A percentile compares a stretch with the other conserved stretches of the same genome.
These are phyloP conservation scores for Colletotrichum sp. DNA, from an alignment of 2,329 filamentous ascomycete genomes.

Conservation along the genomic window DNA sequence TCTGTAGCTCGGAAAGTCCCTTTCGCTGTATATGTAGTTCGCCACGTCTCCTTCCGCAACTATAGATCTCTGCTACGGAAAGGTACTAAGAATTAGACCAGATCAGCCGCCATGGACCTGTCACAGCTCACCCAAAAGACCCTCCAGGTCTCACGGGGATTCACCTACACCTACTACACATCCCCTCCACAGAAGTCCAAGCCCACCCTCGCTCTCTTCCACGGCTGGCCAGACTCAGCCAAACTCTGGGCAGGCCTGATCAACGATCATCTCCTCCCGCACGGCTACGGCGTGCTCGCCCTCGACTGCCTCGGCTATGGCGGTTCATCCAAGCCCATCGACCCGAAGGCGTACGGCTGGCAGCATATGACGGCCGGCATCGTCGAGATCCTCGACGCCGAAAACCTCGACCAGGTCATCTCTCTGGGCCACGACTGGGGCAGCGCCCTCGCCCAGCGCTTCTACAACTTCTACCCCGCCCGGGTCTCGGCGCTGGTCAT, in stretches of 20 bases:
- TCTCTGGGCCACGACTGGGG: conserved; percentile 58
- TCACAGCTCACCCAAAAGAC: conserved; percentile 32
- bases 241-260: conserved; percentile 48
- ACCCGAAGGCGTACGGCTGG: conserved; percentile 38
- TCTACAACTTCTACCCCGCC: conserved; percentile 45
- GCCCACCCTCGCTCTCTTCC: conserved; percentile 44
- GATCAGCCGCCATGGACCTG: conserved; percentile 13
- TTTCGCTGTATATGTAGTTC: background rate
- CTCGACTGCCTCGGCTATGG: conserved; percentile 44
- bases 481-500: conserved; percentile 45
- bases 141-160: conserved; percentile 30
- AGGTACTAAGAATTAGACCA: background rate
- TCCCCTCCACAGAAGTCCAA: conserved; percentile 27
- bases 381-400: conserved; percentile 42
- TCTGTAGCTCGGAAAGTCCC: background rate
- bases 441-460: conserved; percentile 38
- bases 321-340: conserved; percentile 44
- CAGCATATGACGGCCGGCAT: conserved; percentile 41
- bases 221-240: conserved; percentile 56
- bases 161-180: conserved; percentile 47
- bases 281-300: conserved; percentile 40
- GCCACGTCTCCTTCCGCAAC: background rate
- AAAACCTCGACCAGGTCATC: conserved; percentile 38
- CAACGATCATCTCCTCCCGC: conserved; percentile 39
- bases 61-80: background rate